These are phyloP conservation scores for Naganishia antarctica DNA, from an alignment of 768 basidiomycete species.

Conservation along the genomic window DNA sequence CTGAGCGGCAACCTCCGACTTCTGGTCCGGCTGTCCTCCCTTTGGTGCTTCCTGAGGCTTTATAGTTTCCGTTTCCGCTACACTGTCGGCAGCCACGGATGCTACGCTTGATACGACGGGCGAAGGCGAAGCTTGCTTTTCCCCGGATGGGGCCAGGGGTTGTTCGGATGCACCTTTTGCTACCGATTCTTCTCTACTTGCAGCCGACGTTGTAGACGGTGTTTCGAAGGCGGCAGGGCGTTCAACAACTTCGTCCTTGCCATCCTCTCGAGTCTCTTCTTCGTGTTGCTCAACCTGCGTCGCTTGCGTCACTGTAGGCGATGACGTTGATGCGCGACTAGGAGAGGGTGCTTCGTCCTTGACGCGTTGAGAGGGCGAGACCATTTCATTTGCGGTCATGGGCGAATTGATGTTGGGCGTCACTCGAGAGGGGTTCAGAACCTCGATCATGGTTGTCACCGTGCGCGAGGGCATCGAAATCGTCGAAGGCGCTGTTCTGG, in stretches of 20 bases:
- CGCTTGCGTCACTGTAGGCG: background rate
- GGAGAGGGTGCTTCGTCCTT: background rate
- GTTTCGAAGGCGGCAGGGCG: too few species aligned
- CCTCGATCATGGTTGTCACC: conserved; percentile 25
- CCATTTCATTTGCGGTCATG: background rate
- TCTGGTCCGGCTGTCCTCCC: too few species aligned
- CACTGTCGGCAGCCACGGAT: too few species aligned
- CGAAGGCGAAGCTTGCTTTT: background rate
- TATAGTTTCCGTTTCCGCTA: too few species aligned
- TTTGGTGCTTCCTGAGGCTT: too few species aligned
- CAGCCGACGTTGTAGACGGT: too few species aligned
- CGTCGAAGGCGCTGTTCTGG: background rate
- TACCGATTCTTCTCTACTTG: too few species aligned
- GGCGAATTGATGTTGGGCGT: conserved; percentile 1
- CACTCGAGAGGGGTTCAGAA: conserved; percentile 16
- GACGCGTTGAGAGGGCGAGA: background rate
- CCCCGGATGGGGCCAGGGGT: background rate
- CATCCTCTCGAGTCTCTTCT: too few species aligned
- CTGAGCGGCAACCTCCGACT: too few species aligned
- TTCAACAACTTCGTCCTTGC: too few species aligned
- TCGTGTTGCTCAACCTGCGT: background rate
- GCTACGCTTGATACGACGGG: too few species aligned
- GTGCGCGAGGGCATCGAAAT: conserved; percentile 7
- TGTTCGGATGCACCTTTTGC: too few species aligned
- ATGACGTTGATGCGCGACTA: background rate